Evolutionary conservation across 2,329 filamentous ascomycete genomes (phyloP), one percentile per base, ranked within the genome.

Genomic region (Drechslerella coelobrocha): DNA sequence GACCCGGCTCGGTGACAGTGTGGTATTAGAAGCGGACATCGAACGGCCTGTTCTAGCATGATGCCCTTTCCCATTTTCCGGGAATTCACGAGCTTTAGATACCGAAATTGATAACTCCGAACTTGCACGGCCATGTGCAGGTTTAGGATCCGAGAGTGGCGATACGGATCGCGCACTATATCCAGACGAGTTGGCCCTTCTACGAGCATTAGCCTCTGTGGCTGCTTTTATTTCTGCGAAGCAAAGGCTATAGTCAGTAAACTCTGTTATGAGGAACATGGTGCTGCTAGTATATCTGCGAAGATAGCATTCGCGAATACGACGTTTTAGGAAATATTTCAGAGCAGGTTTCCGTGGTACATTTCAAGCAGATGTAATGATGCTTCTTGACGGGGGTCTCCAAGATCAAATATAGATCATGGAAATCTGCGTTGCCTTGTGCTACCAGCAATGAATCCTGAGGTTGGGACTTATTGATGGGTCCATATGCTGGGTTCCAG

Each of bases 101-200:
- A 79, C 73, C 79, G 80, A 75, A 77, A 77, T 63, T 53, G 87
- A 88, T 74, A 87, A 83, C 78, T 91, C 88, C 59, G 88, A 90
- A 79, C 87, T 90, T 61, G 88, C 86, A 74, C 88, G 85, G 76
- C 84, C 88, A 78, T 89, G 86, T 14, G 73, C 74, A n/a, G 66
- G 59, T 21, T 71, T 71, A 19, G 66, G 59, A 17, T 71, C 66
- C 10, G 66, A 71, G 43, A 62, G 51, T 19, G 66, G 66, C 89
- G 80, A 83, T 88, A 76, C 86, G 51, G 86, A 84, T 74, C 85
- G 81, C 60, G 81, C 79, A 60, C 80, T 81, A 60, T 79, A 77
- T 61, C 79, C 76, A 73, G 86, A 84, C 47, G 81, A 77, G 61
- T 81, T 83, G 34, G 83, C 80, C 75, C 89, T 85, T 24, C 88